Conservation (phyloP, 1,284 basidiomycete genomes). For the Rhodotorula sp. region DNA sequence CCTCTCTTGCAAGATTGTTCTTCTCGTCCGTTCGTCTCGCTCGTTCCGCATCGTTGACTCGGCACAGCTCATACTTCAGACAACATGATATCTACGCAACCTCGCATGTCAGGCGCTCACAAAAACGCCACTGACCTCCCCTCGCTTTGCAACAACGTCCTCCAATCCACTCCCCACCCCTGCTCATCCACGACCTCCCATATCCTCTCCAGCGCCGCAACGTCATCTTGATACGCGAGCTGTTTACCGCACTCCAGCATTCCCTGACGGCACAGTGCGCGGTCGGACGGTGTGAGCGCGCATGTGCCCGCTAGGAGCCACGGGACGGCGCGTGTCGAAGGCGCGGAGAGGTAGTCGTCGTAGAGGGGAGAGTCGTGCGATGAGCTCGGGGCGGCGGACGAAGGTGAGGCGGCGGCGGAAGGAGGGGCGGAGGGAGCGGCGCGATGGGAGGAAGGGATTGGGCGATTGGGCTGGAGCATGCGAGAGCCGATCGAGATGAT, state of each 20-base stretch:
- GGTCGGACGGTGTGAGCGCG: slow-evolving; percentile 11
- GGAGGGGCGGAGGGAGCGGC: neutral
- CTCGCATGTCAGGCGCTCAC: neutral
- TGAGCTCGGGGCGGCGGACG: neutral
- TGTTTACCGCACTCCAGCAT: slow-evolving; percentile 24
- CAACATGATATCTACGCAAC: neutral
- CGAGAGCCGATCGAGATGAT: slow-evolving; percentile 30
- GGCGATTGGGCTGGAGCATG: slow-evolving; percentile 15
- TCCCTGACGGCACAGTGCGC: slow-evolving; percentile 24
- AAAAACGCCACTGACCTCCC: slow-evolving; percentile 33
- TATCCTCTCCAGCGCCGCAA: slow-evolving; percentile 27
- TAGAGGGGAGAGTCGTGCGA: neutral
- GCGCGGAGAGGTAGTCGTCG: slow-evolving; percentile 23
- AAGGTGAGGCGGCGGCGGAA: neutral
- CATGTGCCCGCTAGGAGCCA: slow-evolving; percentile 39
- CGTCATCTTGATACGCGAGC: slow-evolving; percentile 25
- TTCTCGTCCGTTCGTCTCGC: too few species aligned
- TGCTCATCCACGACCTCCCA: slow-evolving; percentile 30
- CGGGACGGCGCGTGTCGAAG: slow-evolving; percentile 27
- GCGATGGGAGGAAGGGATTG: slow-evolving; percentile 1
- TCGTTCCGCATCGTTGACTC: too few species aligned
- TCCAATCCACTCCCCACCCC: slow-evolving; percentile 37
- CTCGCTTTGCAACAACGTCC: slow-evolving; percentile 22
- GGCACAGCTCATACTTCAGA: too few species aligned
- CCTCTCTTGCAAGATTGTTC: too few species aligned